Base-by-base conservation (phyloP, 805 yeast genomes). In the Dipodascopsis uninucleata region DNA sequence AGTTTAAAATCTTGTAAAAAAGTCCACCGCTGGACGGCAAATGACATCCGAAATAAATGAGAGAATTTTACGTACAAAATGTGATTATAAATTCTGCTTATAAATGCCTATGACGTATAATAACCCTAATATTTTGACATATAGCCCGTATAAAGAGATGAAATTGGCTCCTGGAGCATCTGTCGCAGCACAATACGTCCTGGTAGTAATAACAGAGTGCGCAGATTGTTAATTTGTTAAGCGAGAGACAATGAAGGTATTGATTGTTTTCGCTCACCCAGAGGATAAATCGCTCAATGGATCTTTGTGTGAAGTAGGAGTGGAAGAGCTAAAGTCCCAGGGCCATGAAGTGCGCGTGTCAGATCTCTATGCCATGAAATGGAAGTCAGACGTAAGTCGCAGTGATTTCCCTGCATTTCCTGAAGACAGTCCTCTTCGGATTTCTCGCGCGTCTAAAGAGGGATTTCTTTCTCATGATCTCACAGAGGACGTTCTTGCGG, bases 261-360 rank as follows among this genome's bases (percentile, higher is more conserved):
- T 61, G 24, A 53, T 58, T n/a, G 58, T 61, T 6, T 56, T 46
- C 36, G 65, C 63, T 16, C 65, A 61, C 40, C 65, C 65, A 31
- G 63, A 61, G 10, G 29, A 16, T 7, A 31, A 32, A 12, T 62
- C 64, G 3, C 52, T 60, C 16, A 61, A 52, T 23, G 57, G 55
- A n/a, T 53, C 60, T 9, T 37, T 62, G 14, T 28, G 49, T 18
- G 45, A 55, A 9, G 55, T 43, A 1, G 50, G 55, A 14, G 54
- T 49, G 5, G 40, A 49, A 22, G 48, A 53, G 28, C 51, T 61
- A 18, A 45, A 59, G 33, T 22, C 41, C 1, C 44, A 52, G 9
- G 64, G 64, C 3, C 54, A 59, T 29, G 61, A 61, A 39, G 64
- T 62, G 18, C 45, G 55, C 41, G 57, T 61, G 3, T 36, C 58